Percentiles rank a stretch among this genome's conserved stretches.
These are phyloP conservation scores for Nicotiana tomentosiformis DNA, from an alignment of 257 asterid species.

Conservation along the genomic window DNA sequence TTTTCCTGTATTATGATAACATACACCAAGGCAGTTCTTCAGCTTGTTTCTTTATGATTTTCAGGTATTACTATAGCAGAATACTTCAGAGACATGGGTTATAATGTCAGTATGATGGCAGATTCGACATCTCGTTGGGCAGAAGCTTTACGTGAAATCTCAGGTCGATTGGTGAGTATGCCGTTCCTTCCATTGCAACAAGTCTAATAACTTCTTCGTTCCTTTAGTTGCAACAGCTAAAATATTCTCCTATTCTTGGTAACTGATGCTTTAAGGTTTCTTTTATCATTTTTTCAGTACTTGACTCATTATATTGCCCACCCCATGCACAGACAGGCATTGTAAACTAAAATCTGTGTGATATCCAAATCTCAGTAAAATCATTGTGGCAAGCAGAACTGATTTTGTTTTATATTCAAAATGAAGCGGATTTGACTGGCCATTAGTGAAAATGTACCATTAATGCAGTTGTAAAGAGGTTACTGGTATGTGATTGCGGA, in stretches of 20 bases:
- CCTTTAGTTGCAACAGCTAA: background rate
- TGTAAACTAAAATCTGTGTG: background rate
- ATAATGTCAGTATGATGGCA: constrained; percentile 99
- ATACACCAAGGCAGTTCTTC: background rate
- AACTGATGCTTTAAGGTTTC: constrained; percentile 1
- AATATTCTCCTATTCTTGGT: background rate
- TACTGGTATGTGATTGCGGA: background rate
- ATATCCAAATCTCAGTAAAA: background rate
- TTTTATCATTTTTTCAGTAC: background rate
- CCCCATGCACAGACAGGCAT: background rate
- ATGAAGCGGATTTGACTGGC: background rate
- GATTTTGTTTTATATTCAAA: background rate
- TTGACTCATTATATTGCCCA: background rate
- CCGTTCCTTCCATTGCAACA: constrained; percentile 7
- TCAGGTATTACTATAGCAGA: constrained; percentile 98
- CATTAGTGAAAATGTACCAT: background rate
- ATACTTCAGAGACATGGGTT: constrained; percentile 99
- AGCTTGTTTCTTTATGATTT: constrained; percentile 17
- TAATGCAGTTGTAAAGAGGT: background rate
- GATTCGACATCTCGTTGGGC: constrained; percentile 99
- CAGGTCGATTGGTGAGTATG: constrained; percentile 91
- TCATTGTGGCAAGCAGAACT: background rate
- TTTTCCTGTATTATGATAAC: background rate
- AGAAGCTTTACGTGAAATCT: constrained; percentile 99
- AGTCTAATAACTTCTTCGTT: background rate